Conservation (phyloP, 2,329 filamentous ascomycete genomes). For the Cryphonectria naterciae region DNA sequence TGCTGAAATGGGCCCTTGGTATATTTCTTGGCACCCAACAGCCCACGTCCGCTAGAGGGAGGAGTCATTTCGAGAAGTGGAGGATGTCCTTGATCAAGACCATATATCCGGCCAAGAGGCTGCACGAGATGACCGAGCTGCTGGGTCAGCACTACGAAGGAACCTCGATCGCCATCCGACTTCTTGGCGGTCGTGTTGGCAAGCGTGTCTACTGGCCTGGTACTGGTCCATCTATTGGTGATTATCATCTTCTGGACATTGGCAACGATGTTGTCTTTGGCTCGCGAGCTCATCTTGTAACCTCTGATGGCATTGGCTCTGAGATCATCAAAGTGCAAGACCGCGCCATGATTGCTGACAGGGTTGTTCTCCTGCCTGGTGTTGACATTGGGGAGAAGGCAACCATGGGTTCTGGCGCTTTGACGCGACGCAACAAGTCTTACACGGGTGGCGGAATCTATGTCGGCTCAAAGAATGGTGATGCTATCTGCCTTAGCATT, state of each 20-base stretch:
- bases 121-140: conserved; percentile 53
- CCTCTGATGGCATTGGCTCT: conserved; percentile 54
- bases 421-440: conserved; percentile 49
- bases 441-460: conserved; percentile 53
- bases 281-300: conserved; percentile 57
- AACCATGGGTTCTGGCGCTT: conserved; percentile 58
- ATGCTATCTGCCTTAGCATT: conserved; percentile 47
- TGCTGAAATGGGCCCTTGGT: conserved; percentile 48
- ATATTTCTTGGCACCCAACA: conserved; percentile 43
- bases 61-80: conserved; percentile 47
- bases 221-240: conserved; percentile 55
- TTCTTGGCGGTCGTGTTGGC: conserved; percentile 57
- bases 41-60: conserved; percentile 38
- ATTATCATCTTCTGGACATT: conserved; percentile 59
- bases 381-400: conserved; percentile 52
- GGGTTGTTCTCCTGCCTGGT: conserved; percentile 56
- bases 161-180: conserved; percentile 54
- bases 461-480: conserved; percentile 56
- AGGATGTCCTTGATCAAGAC: conserved; percentile 48
- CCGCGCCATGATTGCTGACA: conserved; percentile 60
- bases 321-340: conserved; percentile 51
- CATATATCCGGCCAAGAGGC: conserved; percentile 47
- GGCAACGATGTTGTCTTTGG: conserved; percentile 65
- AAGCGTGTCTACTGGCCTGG: conserved; percentile 62
- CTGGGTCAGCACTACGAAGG: conserved; percentile 60